Base-by-base conservation (phyloP, 257 asterid species). In the Marsdenia floribunda region DNA sequence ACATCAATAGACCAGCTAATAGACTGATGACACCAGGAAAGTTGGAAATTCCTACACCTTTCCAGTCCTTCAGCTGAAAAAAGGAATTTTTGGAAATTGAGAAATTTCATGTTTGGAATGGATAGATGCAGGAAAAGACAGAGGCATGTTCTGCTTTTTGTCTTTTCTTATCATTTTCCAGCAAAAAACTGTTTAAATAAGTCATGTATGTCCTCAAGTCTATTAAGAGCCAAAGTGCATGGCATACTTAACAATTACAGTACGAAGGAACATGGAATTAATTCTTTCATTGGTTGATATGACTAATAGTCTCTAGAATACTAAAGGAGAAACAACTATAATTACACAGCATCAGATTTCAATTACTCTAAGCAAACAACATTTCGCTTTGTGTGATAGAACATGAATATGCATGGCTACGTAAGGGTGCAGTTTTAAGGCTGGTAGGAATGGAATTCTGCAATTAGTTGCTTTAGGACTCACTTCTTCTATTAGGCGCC, bases 21-120 rank as follows among this genome's bases (percentile, higher is more conserved):
- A 91, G 93, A 86, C 90, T 84, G 67, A 89, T 81, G 55, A 86
- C 97, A 47, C 97, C 97, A 0, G 97, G 88, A 40, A 88, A 82
- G 78, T 83, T 86, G 18, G 96, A 88, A 24, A 88, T 35, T 3
- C 90, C 97, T 19, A 63, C 11, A 63, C 74, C 82, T 50, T 47
- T 80, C 96, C 97, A 91, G 5, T 71, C 78, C 29, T 3, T 6
- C 8, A 93, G 74, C 98, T 93, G 90, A 84, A 78, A 37, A 18
- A 70, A 71, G 67, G 58, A 49, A 68, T 52, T 71, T 71, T 26
- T 33, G 8, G 9, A 35, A 14, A 53, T 71, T 66, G 26, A 66
- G 71, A 1, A 38, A 19, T 37, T 37, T 65, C 49, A 16, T 38
- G 50, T 37, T 38, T 44, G 44, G 6, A 16, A 26, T 29, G 42